phyloP scores from a whole-genome alignment of 495 filamentous ascomycete species.

The Aspergillus heteromorphus region DNA sequence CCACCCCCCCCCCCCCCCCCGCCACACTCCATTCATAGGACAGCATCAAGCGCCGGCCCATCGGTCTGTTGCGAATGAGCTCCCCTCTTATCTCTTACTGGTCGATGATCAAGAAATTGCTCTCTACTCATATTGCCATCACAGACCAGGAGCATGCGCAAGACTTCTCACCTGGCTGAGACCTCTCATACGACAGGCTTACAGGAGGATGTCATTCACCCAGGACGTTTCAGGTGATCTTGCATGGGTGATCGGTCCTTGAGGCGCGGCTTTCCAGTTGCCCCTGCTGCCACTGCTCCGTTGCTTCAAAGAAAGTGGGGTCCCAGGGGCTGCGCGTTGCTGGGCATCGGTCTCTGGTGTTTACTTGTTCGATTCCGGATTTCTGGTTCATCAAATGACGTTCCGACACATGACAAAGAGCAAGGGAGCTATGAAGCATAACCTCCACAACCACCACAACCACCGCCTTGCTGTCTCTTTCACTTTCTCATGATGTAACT shows the following conservation, averaged over 20 bases:
- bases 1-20: neutral
- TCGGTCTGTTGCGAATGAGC: neutral
- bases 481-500: neutral
- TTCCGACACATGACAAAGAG: neutral
- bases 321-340: neutral
- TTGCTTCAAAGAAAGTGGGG: neutral
- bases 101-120: neutral
- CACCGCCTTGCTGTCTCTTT: neutral
- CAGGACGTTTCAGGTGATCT: neutral
- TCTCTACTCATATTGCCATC: neutral
- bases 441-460: neutral
- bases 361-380: neutral
- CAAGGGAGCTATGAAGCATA: neutral
- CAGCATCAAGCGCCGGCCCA: constrained; percentile 4
- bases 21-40: neutral
- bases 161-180: neutral
- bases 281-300: neutral
- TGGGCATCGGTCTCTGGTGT: neutral
- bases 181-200: neutral
- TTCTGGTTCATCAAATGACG: neutral
- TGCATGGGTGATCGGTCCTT: neutral
- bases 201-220: neutral
- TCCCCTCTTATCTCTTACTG: neutral
- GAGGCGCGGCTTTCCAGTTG: neutral
- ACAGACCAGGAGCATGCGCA: neutral